These are phyloP conservation scores for Asterella californica DNA, from an alignment of 225 moss, liverwort and hornwort species.

Conservation along the genomic window DNA sequence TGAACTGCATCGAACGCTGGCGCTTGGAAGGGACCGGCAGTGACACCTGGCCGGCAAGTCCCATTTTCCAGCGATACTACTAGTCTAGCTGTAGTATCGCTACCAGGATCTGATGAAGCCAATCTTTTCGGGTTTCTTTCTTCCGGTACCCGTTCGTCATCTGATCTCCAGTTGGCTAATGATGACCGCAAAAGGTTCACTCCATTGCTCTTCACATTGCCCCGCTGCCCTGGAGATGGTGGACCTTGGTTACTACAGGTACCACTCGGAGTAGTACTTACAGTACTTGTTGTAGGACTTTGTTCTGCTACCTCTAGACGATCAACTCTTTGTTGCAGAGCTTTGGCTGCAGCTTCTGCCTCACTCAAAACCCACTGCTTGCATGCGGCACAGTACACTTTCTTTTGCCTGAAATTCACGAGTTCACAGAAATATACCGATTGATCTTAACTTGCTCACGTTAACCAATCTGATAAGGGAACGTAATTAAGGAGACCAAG, in stretches of 20 bases:
- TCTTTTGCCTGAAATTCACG: conserved; percentile 48
- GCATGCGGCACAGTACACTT: conserved; percentile 74
- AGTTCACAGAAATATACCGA: not conserved
- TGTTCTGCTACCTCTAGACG: conserved; percentile 26
- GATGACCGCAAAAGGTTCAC: conserved; percentile 27
- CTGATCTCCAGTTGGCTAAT: conserved; percentile 26
- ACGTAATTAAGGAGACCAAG: too few relatives aligned
- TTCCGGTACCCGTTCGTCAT: conserved; percentile 31
- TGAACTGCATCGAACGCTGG: conserved; percentile 9
- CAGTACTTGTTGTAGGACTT: not conserved
- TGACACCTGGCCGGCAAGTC: conserved; percentile 11
- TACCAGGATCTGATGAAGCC: conserved; percentile 32
- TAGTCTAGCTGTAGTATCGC: conserved; percentile 22
- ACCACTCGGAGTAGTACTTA: not conserved
- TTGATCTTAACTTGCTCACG: too few relatives aligned
- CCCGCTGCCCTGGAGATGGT: conserved; percentile 16
- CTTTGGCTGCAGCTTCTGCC: conserved; percentile 40
- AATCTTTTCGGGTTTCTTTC: conserved; percentile 42
- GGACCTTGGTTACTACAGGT: not conserved
- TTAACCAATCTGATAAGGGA: too few relatives aligned
- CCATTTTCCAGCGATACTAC: conserved; percentile 26
- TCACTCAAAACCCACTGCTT: conserved; percentile 84
- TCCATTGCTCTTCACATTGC: conserved; percentile 27
- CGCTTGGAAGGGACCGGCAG: conserved; percentile 7
- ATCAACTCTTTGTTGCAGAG: conserved; percentile 34